Conservation (phyloP, 108 stramenopile genomes). For the Aurantiochytrium sp. region DNA sequence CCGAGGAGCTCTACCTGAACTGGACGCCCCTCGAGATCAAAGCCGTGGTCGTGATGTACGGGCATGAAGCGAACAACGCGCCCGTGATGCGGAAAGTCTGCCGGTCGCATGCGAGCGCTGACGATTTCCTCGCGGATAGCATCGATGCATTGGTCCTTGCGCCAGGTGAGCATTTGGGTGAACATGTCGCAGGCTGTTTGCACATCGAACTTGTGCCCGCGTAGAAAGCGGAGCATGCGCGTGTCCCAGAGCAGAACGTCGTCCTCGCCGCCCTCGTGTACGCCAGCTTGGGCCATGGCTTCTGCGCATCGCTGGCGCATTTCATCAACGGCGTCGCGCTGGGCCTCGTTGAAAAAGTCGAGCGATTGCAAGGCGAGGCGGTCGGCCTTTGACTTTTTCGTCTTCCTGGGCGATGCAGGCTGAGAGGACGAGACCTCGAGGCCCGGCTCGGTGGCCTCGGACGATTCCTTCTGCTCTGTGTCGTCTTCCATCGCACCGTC, state of each 20-base stretch:
- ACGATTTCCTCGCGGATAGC: not conserved
- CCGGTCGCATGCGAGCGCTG: not conserved
- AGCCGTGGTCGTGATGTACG: not conserved
- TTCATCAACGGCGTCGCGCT: too few relatives aligned
- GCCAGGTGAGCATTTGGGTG: not conserved
- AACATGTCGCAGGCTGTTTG: not conserved
- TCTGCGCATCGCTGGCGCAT: too few relatives aligned
- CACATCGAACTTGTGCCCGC: conserved; percentile 25
- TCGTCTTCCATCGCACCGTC: too few relatives aligned
- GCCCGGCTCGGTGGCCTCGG: too few relatives aligned
- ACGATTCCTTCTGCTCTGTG: too few relatives aligned
- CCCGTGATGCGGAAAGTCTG: conserved; percentile 14
- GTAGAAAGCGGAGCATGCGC: not conserved
- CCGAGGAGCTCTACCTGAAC: not conserved
- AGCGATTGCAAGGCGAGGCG: too few relatives aligned
- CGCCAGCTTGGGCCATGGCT: too few relatives aligned
- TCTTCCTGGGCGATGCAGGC: too few relatives aligned
- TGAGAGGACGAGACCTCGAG: too few relatives aligned
- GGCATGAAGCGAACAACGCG: not conserved
- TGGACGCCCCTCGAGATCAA: not conserved
- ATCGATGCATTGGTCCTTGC: not conserved
- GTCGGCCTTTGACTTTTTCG: too few relatives aligned
- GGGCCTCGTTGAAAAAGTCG: too few relatives aligned
- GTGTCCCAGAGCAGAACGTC: not conserved
- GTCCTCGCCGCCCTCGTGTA: not conserved